phyloP scores from a whole-genome alignment of 2,329 filamentous ascomycete species.

The Talaromyces sp. region DNA sequence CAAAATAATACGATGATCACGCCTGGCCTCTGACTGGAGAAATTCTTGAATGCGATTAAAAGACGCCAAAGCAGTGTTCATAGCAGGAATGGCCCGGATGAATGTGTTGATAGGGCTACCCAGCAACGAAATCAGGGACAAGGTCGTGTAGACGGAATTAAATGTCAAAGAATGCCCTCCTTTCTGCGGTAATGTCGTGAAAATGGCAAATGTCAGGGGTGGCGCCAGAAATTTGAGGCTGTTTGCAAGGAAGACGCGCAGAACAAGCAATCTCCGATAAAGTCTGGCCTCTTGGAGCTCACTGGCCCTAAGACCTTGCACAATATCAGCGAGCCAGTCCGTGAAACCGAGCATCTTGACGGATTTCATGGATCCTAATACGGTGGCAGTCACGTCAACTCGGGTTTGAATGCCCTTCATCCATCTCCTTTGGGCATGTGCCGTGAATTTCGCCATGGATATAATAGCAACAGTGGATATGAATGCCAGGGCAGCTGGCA shows the following conservation, averaged over 20 bases:
- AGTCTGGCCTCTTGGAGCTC: slow-evolving; percentile 37
- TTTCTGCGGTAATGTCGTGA: slow-evolving; percentile 8
- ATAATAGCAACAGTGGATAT: slow-evolving; percentile 6
- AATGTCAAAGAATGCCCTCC: slow-evolving; percentile 22
- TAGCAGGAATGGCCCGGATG: slow-evolving; percentile 23
- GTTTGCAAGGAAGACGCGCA: slow-evolving; percentile 33
- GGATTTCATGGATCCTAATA: slow-evolving; percentile 48
- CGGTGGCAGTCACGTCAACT: slow-evolving; percentile 35
- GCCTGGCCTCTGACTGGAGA: slow-evolving; percentile 28
- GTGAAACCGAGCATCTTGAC: slow-evolving; percentile 48
- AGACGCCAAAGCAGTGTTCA: slow-evolving; percentile 35
- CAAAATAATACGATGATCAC: slow-evolving; percentile 50
- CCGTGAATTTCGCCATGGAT: slow-evolving; percentile 6
- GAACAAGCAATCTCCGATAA: slow-evolving; percentile 37
- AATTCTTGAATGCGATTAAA: slow-evolving; percentile 39
- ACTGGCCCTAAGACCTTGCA: slow-evolving; percentile 35
- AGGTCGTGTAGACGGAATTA: slow-evolving; percentile 19
- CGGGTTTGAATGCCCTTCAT: slow-evolving; percentile 10
- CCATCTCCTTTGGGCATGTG: slow-evolving; percentile 8
- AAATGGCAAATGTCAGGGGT: slow-evolving; percentile 22
- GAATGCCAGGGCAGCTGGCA: slow-evolving; percentile 36
- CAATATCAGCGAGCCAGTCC: slow-evolving; percentile 30
- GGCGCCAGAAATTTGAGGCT: slow-evolving; percentile 28
- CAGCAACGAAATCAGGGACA: slow-evolving; percentile 22
- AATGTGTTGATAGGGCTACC: slow-evolving; percentile 18